A percentile compares a stretch with the other conserved stretches of the same genome.
These are phyloP conservation scores for Pythium guiyangense DNA, from an alignment of 352 stramenopile species.

Conservation along the genomic window DNA sequence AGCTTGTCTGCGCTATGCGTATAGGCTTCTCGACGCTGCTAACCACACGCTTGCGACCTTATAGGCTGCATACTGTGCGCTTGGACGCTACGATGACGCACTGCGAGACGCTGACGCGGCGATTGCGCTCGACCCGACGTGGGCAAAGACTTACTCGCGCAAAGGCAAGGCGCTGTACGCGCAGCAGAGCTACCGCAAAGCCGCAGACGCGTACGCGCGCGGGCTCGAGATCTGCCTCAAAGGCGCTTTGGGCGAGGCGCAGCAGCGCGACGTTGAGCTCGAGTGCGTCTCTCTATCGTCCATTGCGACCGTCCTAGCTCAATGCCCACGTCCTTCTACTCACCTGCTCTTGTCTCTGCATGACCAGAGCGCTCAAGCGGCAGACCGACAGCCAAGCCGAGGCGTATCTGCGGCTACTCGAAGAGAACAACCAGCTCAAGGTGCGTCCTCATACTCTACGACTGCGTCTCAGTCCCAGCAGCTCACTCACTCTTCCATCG, in stretches of 20 bases:
- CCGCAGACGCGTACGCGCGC: conserved; percentile 69
- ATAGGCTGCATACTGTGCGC: conserved; percentile 56
- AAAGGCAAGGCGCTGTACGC: conserved; percentile 81
- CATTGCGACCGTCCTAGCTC: not conserved
- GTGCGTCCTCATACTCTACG: conserved; percentile 18
- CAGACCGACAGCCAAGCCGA: conserved; percentile 69
- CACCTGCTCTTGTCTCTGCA: not conserved
- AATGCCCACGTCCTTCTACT: not conserved
- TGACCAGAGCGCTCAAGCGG: conserved; percentile 46
- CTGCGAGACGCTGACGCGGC: conserved; percentile 52
- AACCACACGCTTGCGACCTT: too few species aligned
- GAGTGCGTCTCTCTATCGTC: conserved; percentile 32
- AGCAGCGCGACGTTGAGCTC: conserved; percentile 68
- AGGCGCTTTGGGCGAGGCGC: conserved; percentile 52
- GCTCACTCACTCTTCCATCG: not conserved
- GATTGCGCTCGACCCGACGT: conserved; percentile 57
- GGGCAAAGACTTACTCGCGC: conserved; percentile 71
- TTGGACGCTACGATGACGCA: conserved; percentile 46
- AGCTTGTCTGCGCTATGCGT: not conserved
- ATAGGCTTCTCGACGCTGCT: not conserved
- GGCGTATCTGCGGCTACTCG: conserved; percentile 65
- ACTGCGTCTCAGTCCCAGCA: not conserved
- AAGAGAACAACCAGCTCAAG: conserved; percentile 74
- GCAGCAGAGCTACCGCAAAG: conserved; percentile 52
- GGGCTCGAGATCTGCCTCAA: conserved; percentile 70